Evolutionary conservation across 1,139 yeast species (phyloP), one percentile per base, ranked within the genome.

Genomic region (Yamadazyma triangularis): DNA sequence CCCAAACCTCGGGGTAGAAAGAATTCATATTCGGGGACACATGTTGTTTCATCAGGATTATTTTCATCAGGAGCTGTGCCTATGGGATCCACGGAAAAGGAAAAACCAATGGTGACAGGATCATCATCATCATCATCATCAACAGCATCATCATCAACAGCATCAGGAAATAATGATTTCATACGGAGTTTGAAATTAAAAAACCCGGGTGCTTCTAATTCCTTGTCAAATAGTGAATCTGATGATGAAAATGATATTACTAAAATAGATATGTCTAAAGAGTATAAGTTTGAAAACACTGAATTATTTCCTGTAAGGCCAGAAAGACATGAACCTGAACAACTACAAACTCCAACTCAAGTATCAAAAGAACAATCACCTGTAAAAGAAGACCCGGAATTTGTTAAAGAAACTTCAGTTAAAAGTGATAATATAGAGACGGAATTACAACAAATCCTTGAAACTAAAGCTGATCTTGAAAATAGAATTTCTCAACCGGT

Each of bases 1-100:
- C 31, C 59, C 38, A 51, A 65, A 35, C 31, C 60, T 40, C 54
- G 67, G 26, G 69, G 73, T 14, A 53, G 75, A 35, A 26, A 20
- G 20, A 56, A 52, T 35, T 67, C 68, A 28, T 60, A 77, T 39
- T 75, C 73, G 5, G 83, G 82, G 21, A 81, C 89, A 0, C 85
- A 78, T 44, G 60, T 82, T 28, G 79, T 82, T 8, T 70, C 82
- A 1, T 65, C 83, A 2, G 93, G 93, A 19, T 87, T 89, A 0
- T 60, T 83, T 35, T 73, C 87, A 6, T 70, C 83, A 20, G 86
- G 86, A 5, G 73, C 77, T 9, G 83, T 77, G 3, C 52, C 67
- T 1, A 34, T 53, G 45, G 47, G 63, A 38, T 30, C 55, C 35
- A 47, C 54, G 9, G n/a, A n/a, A n/a, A 25, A 27, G 16, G 35